A percentile compares a stretch with the other conserved stretches of the same genome.
Evolutionary conservation across 192 early-diverging fungal genomes (phyloP).

Genomic region (Rhizophagus prolifer): DNA sequence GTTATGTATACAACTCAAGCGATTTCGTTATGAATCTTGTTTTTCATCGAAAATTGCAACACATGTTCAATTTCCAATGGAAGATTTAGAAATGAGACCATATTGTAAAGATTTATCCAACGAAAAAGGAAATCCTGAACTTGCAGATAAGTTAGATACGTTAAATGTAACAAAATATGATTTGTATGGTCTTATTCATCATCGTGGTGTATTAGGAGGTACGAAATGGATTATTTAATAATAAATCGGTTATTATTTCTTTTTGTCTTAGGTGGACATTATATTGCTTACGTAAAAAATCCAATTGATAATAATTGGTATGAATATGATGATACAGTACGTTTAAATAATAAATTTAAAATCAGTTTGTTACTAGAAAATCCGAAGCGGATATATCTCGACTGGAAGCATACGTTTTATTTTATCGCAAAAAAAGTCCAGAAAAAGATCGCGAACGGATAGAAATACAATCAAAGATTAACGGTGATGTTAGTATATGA

Average conservation of each 20-base stretch:
- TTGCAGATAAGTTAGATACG: background rate
- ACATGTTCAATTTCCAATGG: slow-evolving; percentile 45
- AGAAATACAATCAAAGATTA: slow-evolving; percentile 32
- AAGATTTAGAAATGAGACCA: slow-evolving; percentile 44
- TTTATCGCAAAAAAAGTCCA: slow-evolving; percentile 33
- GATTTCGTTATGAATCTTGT: slow-evolving; percentile 42
- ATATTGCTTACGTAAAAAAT: slow-evolving; percentile 44
- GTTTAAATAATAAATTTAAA: background rate
- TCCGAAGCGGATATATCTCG: slow-evolving; percentile 37
- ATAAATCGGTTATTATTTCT: background rate
- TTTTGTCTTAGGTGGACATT: slow-evolving; percentile 37
- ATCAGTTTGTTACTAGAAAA: slow-evolving; percentile 41
- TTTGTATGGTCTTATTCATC: slow-evolving; percentile 42
- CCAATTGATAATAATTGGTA: slow-evolving; percentile 39
- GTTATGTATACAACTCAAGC: slow-evolving; percentile 43
- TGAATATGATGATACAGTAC: slow-evolving; percentile 49
- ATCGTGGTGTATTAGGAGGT: slow-evolving; percentile 44
- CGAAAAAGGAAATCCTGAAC: slow-evolving; percentile 30
- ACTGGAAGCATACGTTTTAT: slow-evolving; percentile 44
- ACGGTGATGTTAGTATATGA: slow-evolving; percentile 10
- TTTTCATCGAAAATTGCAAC: slow-evolving; percentile 44
- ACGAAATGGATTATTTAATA: background rate
- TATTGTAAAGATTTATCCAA: slow-evolving; percentile 35
- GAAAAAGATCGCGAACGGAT: slow-evolving; percentile 37
- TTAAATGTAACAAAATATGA: slow-evolving; percentile 33